Conservation (phyloP, 1,284 basidiomycete species). For the Pterulicium gracile region DNA sequence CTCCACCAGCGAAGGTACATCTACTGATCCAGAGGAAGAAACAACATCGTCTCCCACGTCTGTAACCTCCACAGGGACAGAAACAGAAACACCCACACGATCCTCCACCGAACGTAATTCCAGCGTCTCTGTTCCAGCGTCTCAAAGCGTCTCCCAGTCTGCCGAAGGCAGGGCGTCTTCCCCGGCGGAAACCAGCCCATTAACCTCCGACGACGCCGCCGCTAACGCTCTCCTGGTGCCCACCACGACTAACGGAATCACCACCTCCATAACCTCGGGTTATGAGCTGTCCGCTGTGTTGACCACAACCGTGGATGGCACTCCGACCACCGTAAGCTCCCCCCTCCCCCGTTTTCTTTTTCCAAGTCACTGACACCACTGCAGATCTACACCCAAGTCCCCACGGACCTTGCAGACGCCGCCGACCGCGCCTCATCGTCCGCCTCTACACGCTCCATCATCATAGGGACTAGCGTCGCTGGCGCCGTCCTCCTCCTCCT, state of each 20-base stretch:
- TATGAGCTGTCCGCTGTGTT: conserved; percentile 9
- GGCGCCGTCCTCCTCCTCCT: not conserved
- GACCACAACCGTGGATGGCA: conserved; percentile 6
- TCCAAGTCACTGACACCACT: not conserved
- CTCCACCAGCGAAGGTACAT: too few relatives aligned
- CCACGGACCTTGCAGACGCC: not conserved
- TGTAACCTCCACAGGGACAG: too few relatives aligned
- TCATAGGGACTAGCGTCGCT: not conserved
- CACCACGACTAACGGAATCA: not conserved
- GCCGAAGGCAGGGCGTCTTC: not conserved
- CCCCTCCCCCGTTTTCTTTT: not conserved
- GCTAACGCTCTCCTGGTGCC: not conserved
- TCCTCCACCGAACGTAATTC: too few relatives aligned
- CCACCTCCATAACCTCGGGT: not conserved
- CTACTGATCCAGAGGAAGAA: too few relatives aligned
- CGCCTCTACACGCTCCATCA: not conserved
- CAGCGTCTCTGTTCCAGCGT: too few relatives aligned
- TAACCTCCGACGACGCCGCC: not conserved
- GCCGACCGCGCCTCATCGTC: not conserved
- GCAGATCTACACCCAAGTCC: not conserved
- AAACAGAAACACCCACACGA: too few relatives aligned
- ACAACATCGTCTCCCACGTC: too few relatives aligned
- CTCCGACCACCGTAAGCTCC: conserved; percentile 1
- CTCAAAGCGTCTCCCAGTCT: too few relatives aligned
- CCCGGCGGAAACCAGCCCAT: not conserved